These are phyloP conservation scores for Aspergillus fischeri DNA, from an alignment of 2,329 filamentous ascomycete genomes.

Conservation along the genomic window DNA sequence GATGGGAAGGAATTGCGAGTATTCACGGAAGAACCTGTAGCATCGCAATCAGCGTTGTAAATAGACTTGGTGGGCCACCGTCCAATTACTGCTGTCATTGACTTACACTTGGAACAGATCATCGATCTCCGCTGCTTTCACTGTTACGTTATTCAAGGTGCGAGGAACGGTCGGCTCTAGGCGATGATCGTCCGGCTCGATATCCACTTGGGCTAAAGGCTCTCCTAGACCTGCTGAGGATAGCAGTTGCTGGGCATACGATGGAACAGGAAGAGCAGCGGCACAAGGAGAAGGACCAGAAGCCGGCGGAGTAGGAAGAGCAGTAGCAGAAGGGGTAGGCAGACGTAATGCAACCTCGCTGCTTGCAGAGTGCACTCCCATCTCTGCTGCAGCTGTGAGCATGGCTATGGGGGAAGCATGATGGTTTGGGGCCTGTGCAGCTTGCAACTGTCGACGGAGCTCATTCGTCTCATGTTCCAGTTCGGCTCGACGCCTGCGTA, in stretches of 20 bases:
- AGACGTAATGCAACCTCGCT: background rate
- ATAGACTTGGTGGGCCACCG: background rate
- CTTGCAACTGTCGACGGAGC: conserved; percentile 31
- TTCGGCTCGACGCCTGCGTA: conserved; percentile 32
- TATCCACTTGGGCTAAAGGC: conserved; percentile 6
- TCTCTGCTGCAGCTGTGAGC: conserved; percentile 29
- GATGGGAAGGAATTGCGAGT: conserved; percentile 37
- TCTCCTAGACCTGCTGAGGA: conserved; percentile 17
- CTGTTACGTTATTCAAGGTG: conserved; percentile 25
- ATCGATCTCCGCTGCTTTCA: conserved; percentile 34
- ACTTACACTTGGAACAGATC: conserved; percentile 35
- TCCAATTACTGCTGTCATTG: too few relatives aligned
- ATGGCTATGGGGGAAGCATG: conserved; percentile 24
- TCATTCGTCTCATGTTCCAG: conserved; percentile 37
- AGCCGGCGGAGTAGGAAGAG: conserved; percentile 1
- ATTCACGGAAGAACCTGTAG: conserved; percentile 35
- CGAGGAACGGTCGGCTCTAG: conserved; percentile 25
- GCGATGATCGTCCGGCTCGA: conserved; percentile 5
- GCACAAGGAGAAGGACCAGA: conserved; percentile 13
- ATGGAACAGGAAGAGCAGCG: conserved; percentile 10
- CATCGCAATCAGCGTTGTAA: background rate
- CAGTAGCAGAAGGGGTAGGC: conserved; percentile 18
- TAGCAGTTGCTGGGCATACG: conserved; percentile 19
- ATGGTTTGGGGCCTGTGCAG: conserved; percentile 19
- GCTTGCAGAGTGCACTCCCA: conserved; percentile 19